These are phyloP conservation scores for Musa beccarii DNA, from an alignment of 176 grass and related monocot genomes.

Conservation along the genomic window DNA sequence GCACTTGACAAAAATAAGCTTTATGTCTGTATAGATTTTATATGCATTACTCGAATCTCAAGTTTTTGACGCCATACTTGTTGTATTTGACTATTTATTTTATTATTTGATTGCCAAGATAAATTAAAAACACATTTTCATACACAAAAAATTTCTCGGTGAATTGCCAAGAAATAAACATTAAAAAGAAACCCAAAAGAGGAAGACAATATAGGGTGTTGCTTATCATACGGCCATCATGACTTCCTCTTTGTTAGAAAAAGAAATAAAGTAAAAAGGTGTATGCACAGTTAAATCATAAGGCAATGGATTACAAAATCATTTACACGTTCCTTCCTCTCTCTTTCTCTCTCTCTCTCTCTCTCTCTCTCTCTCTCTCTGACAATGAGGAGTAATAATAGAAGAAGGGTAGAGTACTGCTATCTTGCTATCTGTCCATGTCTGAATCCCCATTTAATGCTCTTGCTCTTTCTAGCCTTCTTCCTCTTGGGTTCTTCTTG, in stretches of 20 bases:
- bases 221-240: background rate
- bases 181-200: background rate
- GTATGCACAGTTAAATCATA: slow-evolving; percentile 21
- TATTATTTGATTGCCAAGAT: background rate
- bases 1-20: too few relatives aligned
- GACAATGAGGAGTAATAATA: slow-evolving; percentile 9
- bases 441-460: slow-evolving; percentile 1
- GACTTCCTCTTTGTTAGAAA: background rate
- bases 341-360: background rate
- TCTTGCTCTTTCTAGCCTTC: slow-evolving; percentile 22
- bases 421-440: background rate
- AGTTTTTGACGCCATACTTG: background rate
- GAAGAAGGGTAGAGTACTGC: background rate
- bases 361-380: background rate
- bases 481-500: slow-evolving; percentile 21
- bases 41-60: too few relatives aligned
- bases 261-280: background rate
- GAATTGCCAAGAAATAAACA: background rate
- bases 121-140: too few relatives aligned
- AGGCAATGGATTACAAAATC: slow-evolving; percentile 31
- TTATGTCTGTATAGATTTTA: too few relatives aligned
- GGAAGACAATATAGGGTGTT: background rate
- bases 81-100: background rate
- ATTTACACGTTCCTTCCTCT: slow-evolving; percentile 6
- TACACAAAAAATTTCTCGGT: too few relatives aligned